Conservation (phyloP, 225 moss, liverwort and hornwort species). For the Polytrichum formosum region DNA sequence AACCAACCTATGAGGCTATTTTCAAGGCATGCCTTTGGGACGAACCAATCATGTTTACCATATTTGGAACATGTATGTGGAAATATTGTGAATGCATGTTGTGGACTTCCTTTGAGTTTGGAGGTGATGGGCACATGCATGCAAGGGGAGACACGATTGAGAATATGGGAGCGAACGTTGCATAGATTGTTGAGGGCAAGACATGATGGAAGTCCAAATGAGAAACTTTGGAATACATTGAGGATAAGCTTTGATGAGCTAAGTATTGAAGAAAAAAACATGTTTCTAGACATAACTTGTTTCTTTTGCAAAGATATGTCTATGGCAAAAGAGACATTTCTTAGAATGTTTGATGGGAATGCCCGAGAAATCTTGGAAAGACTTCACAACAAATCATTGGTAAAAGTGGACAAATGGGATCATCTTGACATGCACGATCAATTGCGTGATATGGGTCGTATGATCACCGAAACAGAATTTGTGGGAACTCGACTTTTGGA, state of each 20-base stretch:
- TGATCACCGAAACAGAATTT: neutral
- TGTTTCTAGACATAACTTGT: conserved; percentile 1
- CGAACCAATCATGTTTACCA: neutral
- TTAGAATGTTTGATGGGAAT: neutral
- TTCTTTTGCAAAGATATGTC: conserved; percentile 1
- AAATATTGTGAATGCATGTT: conserved; percentile 6
- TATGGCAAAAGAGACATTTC: neutral
- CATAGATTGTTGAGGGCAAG: conserved; percentile 1
- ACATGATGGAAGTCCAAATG: conserved; percentile 4
- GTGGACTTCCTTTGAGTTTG: conserved; percentile 11
- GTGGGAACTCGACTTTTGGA: neutral
- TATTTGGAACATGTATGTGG: neutral
- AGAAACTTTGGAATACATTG: conserved; percentile 4
- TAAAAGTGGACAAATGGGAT: neutral
- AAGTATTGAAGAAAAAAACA: neutral
- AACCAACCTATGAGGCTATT: conserved; percentile 1
- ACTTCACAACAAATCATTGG: neutral
- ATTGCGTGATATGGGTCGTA: conserved; percentile 4
- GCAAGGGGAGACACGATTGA: neutral
- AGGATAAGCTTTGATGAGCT: conserved; percentile 9
- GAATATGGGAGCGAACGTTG: conserved; percentile 9
- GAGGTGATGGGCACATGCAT: conserved; percentile 1
- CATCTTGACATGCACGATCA: neutral
- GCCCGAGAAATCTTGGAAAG: neutral
- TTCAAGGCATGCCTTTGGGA: neutral